Base-by-base conservation (phyloP, 2,329 filamentous ascomycete species). In the Colletotrichum tamarilloi region DNA sequence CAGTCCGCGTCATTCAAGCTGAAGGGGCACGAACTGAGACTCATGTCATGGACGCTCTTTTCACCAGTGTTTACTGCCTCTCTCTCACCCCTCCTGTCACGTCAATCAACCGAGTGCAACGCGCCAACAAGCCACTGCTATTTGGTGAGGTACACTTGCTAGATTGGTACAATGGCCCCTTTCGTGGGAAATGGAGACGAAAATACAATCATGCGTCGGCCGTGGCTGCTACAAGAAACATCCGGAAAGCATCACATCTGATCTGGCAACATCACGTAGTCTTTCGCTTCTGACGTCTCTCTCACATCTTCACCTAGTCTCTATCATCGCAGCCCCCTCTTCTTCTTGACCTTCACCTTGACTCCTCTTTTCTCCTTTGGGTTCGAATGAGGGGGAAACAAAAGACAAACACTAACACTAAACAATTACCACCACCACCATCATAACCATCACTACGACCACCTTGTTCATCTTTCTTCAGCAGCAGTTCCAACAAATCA, bases 361-460 rank as follows among this genome's bases (percentile, higher is more conserved):
- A 35, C 63, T 46, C 53, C 62, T 67, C 62, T 67, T 60, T 38
- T 55, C 62, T 65, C 52, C 6, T 60, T 56, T 38, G 24, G 53
- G 11, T 55, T 11, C 16, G 55, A 16, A 24, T 60, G 55, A 67
- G 68, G 62, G 68, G 68, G 57, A 59, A 42, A 12, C 24, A 24
- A 65, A 60, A 69, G 42, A 30, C 46, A 63, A 63, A 62, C 59
- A 49, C 35, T 62, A 62, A 52, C 53, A 64, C 70, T 69, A 69
- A 56, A 56, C 28, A 22, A 55, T 46, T 46, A 32, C 30, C 30
- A 64, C 28, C 26, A 63, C 22, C 24, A 57, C 16, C 46, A 28
- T 5, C 16, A 30, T 22, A n/a, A 22, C 32, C 46, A 67, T 46
- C 63, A 69, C 28, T 24, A 32, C 42, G 42, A 67, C 32, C 9